A percentile compares a stretch with the other conserved stretches of the same genome.
These are phyloP conservation scores for Aspergillus ibericus DNA, from an alignment of 2,329 filamentous ascomycete genomes.

Conservation along the genomic window DNA sequence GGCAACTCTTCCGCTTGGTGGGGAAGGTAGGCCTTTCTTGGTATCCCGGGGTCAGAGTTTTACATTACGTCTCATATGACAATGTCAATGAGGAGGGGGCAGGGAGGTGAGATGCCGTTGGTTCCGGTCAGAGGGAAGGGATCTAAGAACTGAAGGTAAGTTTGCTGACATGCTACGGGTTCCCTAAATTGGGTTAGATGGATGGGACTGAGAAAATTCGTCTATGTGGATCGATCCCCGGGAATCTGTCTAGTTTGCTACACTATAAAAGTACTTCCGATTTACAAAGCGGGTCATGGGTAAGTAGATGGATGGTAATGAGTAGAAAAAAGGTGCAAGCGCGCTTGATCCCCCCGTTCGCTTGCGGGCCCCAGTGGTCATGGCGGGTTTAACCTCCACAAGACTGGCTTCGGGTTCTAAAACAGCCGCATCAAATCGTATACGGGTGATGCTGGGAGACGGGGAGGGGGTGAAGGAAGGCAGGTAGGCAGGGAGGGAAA, in stretches of 20 bases:
- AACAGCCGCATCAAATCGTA: constrained; percentile 9
- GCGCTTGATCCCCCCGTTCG: neutral
- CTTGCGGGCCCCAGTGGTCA: neutral
- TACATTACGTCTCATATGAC: neutral
- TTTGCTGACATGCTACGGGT: too few relatives aligned
- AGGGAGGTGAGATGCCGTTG: too few relatives aligned
- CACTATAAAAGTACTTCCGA: constrained; percentile 1
- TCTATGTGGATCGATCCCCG: neutral
- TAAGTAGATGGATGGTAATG: neutral
- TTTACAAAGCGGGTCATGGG: neutral
- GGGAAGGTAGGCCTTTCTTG: neutral
- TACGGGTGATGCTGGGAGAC: constrained; percentile 6
- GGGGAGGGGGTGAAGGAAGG: neutral
- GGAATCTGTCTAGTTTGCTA: constrained; percentile 4
- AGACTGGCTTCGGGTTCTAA: constrained; percentile 1
- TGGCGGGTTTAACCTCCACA: constrained; percentile 4
- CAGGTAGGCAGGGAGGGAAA: neutral
- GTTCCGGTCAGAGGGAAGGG: too few relatives aligned
- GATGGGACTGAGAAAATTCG: neutral
- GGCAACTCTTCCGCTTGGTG: too few relatives aligned
- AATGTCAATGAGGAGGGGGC: too few relatives aligned
- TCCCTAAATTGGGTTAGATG: neutral
- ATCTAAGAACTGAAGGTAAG: too few relatives aligned
- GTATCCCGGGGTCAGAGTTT: neutral
- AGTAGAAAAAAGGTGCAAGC: neutral